Base-by-base conservation (phyloP, 2,329 filamentous ascomycete genomes). In the Epichloe glyceriae region DNA sequence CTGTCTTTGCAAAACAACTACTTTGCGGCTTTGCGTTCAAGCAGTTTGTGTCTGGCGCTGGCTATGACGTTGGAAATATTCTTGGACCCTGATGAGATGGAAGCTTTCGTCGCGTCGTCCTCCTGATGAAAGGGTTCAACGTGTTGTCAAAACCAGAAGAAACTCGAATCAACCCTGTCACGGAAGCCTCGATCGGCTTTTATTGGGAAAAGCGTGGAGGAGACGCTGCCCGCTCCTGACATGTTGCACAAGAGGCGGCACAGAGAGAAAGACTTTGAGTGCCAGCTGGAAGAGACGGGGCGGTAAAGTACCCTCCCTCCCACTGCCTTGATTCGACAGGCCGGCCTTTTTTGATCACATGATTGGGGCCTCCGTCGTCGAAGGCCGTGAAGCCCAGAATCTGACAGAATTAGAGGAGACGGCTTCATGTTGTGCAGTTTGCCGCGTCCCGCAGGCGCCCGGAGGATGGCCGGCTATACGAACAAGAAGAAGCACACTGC, bases 291-390 rank as follows among this genome's bases (percentile, higher is more conserved):
- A 45, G 46, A 45, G 48, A 51, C 22, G 42, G 52, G 48, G 51
- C 49, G 42, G 41, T 46, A 50, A 50, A 39, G 41, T 22, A 50
- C 19, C 49, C 46, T 55, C 50, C 50, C 47, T 30, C 26, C 49
- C 50, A 43, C 12, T 22, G 50, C 40, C 53, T 53, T 53, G 53
- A 58, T 58, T 50, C 46, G 52, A 50, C 45, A 47, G 47, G 30
- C 17, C 39, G 47, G 20, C 17, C 39, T 49, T 38, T 38, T 42
- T 44, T 34, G 48, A 57, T 57, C 55, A 56, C 55, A 57, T 57
- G 55, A 57, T 58, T 54, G 48, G 41, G 42, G 20, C 49, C 33
- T 51, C 33, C 17, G 22, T 47, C 35, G 22, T 50, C 44, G 43
- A n/a, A 19, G 15, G 37, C n/a, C 38, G 47, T 20, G 30, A 45